Conservation (phyloP, 495 filamentous ascomycete genomes). For the Chlorociboria aeruginascens region DNA sequence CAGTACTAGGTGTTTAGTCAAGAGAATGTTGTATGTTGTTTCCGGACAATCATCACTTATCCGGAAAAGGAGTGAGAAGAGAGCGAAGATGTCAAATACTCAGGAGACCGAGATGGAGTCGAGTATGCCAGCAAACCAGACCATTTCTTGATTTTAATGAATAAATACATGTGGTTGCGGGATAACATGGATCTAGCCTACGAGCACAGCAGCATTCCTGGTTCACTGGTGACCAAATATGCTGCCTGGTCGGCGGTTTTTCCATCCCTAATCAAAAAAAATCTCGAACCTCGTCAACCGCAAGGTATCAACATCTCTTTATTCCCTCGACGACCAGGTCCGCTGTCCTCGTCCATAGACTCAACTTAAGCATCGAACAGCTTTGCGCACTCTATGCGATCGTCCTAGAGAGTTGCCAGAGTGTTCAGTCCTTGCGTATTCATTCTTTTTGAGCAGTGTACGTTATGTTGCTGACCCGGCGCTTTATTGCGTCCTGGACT, state of each 20-base stretch:
- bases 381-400: slow-evolving; percentile 19
- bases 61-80: not conserved
- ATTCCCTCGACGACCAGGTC: slow-evolving; percentile 9
- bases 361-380: slow-evolving; percentile 9
- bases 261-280: slow-evolving; percentile 5
- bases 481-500: slow-evolving; percentile 17
- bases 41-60: slow-evolving; percentile 7
- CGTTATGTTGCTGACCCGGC: slow-evolving; percentile 12
- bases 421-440: slow-evolving; percentile 12
- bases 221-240: not conserved
- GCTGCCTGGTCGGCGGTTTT: not conserved
- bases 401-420: slow-evolving; percentile 13
- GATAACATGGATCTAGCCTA: not conserved
- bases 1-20: not conserved
- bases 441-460: slow-evolving; percentile 17
- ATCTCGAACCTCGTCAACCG: not conserved
- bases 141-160: not conserved
- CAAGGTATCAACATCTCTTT: slow-evolving; percentile 8
- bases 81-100: not conserved
- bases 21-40: not conserved
- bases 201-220: not conserved
- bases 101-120: not conserved
- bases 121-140: not conserved
- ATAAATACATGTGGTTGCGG: not conserved
- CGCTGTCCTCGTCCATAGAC: slow-evolving; percentile 4